Conservation (phyloP, 2,329 filamentous ascomycete species). For the Microsporum canis region DNA sequence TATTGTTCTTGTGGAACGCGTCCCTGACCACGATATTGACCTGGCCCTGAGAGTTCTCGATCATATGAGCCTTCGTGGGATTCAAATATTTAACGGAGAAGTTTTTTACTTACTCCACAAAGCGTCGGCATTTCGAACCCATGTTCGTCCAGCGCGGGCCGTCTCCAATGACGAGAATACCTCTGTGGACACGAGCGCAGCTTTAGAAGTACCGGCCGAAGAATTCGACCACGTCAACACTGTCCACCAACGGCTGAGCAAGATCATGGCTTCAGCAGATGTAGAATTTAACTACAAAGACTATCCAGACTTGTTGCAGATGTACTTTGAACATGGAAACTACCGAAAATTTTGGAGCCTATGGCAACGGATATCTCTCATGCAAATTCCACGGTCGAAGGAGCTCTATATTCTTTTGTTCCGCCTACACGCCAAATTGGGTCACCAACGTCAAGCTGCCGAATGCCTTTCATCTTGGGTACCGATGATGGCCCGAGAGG, state of each 20-base stretch:
- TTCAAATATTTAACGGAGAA: conserved; percentile 34
- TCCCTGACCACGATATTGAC: conserved; percentile 22
- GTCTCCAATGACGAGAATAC: conserved; percentile 28
- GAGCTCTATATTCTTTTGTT: conserved; percentile 48
- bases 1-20: conserved; percentile 10
- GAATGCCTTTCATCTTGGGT: conserved; percentile 43
- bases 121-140: conserved; percentile 31
- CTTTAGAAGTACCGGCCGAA: conserved; percentile 6
- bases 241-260: conserved; percentile 19
- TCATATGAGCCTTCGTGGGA: conserved; percentile 32
- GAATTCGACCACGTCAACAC: conserved; percentile 11
- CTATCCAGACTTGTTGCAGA: conserved; percentile 23
- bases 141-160: conserved; percentile 30
- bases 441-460: conserved; percentile 36
- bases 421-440: conserved; percentile 36
- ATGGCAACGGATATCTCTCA: conserved; percentile 47
- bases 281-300: conserved; percentile 22
- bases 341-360: conserved; percentile 51
- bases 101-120: conserved; percentile 38
- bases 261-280: conserved; percentile 22
- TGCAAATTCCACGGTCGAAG: conserved; percentile 39
- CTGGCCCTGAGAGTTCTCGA: conserved; percentile 33
- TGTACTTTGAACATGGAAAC: conserved; percentile 33
- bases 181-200: conserved; percentile 2
- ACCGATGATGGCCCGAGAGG: conserved; percentile 49